Evolutionary conservation across 225 moss, liverwort and hornwort species (phyloP), one percentile per base, ranked within the genome.

Genomic region (Polytrichum commune): DNA sequence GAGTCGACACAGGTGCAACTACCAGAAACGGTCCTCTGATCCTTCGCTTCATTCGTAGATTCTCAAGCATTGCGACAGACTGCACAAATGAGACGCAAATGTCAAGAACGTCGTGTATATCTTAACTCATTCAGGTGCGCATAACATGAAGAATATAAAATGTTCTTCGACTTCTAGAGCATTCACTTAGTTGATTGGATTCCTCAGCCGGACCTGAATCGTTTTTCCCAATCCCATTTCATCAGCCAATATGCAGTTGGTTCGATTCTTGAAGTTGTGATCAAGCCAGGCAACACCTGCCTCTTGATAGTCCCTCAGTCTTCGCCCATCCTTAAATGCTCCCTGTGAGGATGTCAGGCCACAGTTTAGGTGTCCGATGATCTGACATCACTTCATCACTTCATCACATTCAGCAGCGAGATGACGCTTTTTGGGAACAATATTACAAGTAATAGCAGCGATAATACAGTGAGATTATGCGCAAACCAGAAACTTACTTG

Each of bases 41-140:
- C 64, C 72, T 78, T 58, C 82, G 77, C 77, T 81, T 90, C 9
- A 77, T 66, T n/a, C 81, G 85, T n/a, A 93, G 80, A 25, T 88
- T 90, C 79, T 93, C 92, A 66, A 93, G 64, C 90, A 93, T 81
- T 20, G 92, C 92, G 63, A 93, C 83, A 38, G 92, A 90, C 90
- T 93, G 86, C 78, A 80, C 61, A 63, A 19, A 24, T 28, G 46
- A 22, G 26, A 76, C 64, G 73, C 64, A 23, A 60, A 19, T 63
- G 1, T 63, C 62, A 63, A 16, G 24, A 27, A 20, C 16, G 58
- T 58, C 58, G 46, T 46, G 46, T 4, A 46, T 3, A 46, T 46
- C 46, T 10, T 16, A 46, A 46, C 3, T 13, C 46, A 46, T 46
- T 13, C 46, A 46, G 3, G 46, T 46, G 46, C 13, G 46, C 13